phyloP scores from a whole-genome alignment of 1,284 basidiomycete genomes.

The Phaffia rhodozyma region DNA sequence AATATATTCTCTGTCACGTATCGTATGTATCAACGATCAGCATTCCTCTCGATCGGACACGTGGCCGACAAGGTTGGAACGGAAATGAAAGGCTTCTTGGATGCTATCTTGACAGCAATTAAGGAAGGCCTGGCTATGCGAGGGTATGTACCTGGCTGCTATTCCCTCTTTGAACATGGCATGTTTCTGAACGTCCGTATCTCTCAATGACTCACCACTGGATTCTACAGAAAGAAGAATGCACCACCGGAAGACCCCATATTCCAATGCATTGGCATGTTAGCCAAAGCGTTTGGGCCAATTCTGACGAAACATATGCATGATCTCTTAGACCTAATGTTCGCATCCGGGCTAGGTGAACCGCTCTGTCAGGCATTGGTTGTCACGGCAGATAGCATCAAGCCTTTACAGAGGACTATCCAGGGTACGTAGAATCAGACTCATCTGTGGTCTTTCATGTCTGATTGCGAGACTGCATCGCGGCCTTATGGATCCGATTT shows the following conservation, averaged over 20 bases:
- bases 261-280: constrained; percentile 95
- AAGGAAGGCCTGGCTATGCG: constrained; percentile 74
- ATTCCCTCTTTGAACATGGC: neutral
- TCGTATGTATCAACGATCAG: constrained; percentile 35
- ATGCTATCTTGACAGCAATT: constrained; percentile 79
- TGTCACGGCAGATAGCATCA: constrained; percentile 77
- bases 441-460: constrained; percentile 19
- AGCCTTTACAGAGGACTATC: constrained; percentile 79
- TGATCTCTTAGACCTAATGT: constrained; percentile 94
- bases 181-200: constrained; percentile 17
- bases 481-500: neutral
- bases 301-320: constrained; percentile 91
- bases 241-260: constrained; percentile 89
- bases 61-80: constrained; percentile 83
- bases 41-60: constrained; percentile 93
- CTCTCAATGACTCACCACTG: constrained; percentile 17
- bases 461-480: neutral
- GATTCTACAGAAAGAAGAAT: constrained; percentile 62
- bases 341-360: constrained; percentile 85
- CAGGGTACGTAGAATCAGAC: constrained; percentile 50
- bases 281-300: constrained; percentile 88
- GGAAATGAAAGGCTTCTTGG: constrained; percentile 92
- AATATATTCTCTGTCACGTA: neutral
- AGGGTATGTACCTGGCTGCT: constrained; percentile 46
- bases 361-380: constrained; percentile 75